Conservation (phyloP, 225 moss, liverwort and hornwort genomes). For the Antitrichia curtipendula region DNA sequence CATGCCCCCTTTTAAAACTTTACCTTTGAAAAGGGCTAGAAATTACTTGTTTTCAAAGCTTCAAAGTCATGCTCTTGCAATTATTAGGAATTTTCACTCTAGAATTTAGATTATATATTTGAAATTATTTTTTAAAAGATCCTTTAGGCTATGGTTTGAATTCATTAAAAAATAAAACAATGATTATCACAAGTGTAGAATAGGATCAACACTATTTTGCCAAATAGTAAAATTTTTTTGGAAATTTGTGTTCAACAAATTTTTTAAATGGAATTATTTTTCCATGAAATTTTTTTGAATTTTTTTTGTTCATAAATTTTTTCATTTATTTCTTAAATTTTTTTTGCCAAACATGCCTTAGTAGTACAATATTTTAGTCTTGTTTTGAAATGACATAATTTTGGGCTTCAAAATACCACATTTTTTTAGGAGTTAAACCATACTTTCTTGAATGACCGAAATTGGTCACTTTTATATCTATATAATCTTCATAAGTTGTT, state of each 20-base stretch:
- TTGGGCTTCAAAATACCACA: not conserved
- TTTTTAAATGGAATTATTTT: too few species aligned
- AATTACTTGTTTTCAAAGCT: not conserved
- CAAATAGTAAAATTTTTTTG: not conserved
- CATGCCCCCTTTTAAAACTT: not conserved
- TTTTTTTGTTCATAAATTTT: too few species aligned
- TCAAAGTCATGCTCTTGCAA: not conserved
- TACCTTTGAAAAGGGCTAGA: not conserved
- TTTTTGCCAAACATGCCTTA: not conserved
- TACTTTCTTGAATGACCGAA: too few species aligned
- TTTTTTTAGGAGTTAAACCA: not conserved
- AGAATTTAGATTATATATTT: not conserved
- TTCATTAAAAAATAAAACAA: not conserved
- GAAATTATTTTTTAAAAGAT: not conserved
- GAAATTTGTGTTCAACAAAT: too few species aligned
- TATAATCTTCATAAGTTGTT: too few species aligned
- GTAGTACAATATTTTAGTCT: not conserved
- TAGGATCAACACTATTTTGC: rapidly evolving
- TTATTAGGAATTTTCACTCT: not conserved
- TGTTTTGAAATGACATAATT: not conserved
- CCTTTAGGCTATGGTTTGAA: rapidly evolving
- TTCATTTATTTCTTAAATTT: too few species aligned
- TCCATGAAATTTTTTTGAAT: too few species aligned
- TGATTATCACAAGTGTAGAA: not conserved
- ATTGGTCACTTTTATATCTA: too few species aligned